Evolutionary conservation across 805 yeast genomes (phyloP), one percentile per base, ranked within the genome.

Genomic region (Crinitomyces ghanaensis): DNA sequence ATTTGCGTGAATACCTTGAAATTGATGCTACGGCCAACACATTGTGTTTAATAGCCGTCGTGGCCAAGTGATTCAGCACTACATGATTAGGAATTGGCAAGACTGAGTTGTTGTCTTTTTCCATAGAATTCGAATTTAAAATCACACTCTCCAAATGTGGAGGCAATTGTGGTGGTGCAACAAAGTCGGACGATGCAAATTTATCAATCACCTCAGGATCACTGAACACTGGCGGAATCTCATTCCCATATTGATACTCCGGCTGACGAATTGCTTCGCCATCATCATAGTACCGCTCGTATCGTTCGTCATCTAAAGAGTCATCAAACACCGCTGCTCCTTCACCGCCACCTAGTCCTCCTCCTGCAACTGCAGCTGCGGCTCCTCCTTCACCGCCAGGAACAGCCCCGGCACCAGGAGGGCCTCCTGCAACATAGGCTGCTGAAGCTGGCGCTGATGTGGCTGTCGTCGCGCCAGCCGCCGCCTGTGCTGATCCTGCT

Each of bases 111-210:
- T 78, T 81, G 54, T 84, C 86, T 49, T 80, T 85, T 73, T 63
- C 88, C 45, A 77, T 83, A 46, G 71, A 60, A 45, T 63, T 66
- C 9, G 65, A 54, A 60, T 88, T 88, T 50, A 88, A 67, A 35
- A 91, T 85, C 36, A 91, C 97, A 49, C 80, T 79, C 53, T 91
- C 98, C 39, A 91, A 65, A 56, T 88, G 98, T 6, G 98, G 98
- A 6, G 98, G 98, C 31, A 91, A 65, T 51, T 81, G 93, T 15
- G 98, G 98, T 14, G 98, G 97, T 19, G 93, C 84, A 34, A 86
- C 57, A 34, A 59, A 56, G 35, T 60, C 70, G 19, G 54, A 53
- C 7, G 60, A 46, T 18, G 59, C 49, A 37, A 55, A 53, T 31
- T 50, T 44, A 39, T 60, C 65, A 38, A 60, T 47, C 6, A 56